phyloP scores from a whole-genome alignment of 768 basidiomycete species.

The Pisolithus tinctorius region DNA sequence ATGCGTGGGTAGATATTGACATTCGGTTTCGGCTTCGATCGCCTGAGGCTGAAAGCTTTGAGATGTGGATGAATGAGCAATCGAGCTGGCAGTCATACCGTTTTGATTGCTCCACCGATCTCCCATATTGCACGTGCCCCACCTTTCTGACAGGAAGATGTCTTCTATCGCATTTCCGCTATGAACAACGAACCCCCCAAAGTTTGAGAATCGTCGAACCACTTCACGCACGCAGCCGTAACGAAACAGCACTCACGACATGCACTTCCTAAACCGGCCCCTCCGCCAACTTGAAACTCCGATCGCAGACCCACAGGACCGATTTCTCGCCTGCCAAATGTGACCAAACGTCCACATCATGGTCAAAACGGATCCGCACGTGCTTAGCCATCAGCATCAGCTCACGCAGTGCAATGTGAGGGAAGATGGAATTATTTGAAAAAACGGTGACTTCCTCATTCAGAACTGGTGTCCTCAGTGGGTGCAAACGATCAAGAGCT shows the following conservation, averaged over 20 bases:
- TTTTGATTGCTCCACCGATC: slow-evolving; percentile 82
- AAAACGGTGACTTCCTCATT: too few species aligned
- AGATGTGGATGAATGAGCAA: too few species aligned
- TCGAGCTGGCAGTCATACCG: too few species aligned
- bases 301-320: slow-evolving; percentile 78
- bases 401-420: too few species aligned
- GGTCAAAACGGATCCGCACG: too few species aligned
- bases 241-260: slow-evolving; percentile 36
- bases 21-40: neutral
- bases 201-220: neutral
- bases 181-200: neutral
- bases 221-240: slow-evolving; percentile 7
- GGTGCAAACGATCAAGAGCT: too few species aligned
- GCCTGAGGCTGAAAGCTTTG: too few species aligned
- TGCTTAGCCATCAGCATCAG: too few species aligned
- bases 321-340: slow-evolving; percentile 41
- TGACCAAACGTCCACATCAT: slow-evolving; percentile 47
- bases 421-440: too few species aligned
- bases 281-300: slow-evolving; percentile 94
- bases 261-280: slow-evolving; percentile 66
- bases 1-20: slow-evolving; percentile 2
- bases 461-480: too few species aligned
- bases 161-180: slow-evolving; percentile 62
- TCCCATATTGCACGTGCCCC: slow-evolving; percentile 89
- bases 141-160: slow-evolving; percentile 87